Base-by-base conservation (phyloP, 2,329 filamentous ascomycete genomes). In the Paecilomyces fulvus region DNA sequence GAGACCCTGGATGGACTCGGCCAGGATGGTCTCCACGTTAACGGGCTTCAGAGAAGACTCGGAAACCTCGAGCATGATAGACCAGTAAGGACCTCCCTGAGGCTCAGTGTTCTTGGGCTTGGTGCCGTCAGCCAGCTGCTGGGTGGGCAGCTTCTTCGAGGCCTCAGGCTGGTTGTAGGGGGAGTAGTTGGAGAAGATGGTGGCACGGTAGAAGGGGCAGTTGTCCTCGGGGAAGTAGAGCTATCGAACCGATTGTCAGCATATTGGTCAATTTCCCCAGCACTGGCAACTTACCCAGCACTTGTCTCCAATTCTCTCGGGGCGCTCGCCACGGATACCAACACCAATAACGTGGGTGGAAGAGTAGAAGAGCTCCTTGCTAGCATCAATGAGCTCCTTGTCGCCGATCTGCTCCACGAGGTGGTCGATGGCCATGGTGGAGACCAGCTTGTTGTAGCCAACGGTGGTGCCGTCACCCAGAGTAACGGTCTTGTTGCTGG, bases 101-200 rank as follows among this genome's bases (percentile, higher is more conserved):
- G 90, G 77, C 69, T 89, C 85, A 53, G 80, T 80, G 65, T 84
- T 89, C 60, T 80, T 75, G 57, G 91, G 83, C 79, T 90, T 90
- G 75, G 85, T 88, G 73, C 94, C 94, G 67, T 96, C 83, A 57
- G 88, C 94, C 48, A 92, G 82, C 74, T 92, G 88, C 65, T 90
- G 78, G 21, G 94, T 97, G 43, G 91, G 84, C 56, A 99, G 85
- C 82, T 95, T 94, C 71, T 82, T 86, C 57, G 87, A 85, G 58
- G 85, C 80, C 63, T 89, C 80, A 31, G 94, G 94, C 79, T 97
- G 94, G 82, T 99, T 99, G 84, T 95, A 86, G 54, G 92, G 94
- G 21, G 94, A 97, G 83, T 99, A 99, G 84, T 99, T 99, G 77
- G 92, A 97, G 85, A 99, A 99, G 79, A 99, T 97, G 71, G 94